Base-by-base conservation (phyloP, 768 basidiomycete species). In the Russula virescens region DNA sequence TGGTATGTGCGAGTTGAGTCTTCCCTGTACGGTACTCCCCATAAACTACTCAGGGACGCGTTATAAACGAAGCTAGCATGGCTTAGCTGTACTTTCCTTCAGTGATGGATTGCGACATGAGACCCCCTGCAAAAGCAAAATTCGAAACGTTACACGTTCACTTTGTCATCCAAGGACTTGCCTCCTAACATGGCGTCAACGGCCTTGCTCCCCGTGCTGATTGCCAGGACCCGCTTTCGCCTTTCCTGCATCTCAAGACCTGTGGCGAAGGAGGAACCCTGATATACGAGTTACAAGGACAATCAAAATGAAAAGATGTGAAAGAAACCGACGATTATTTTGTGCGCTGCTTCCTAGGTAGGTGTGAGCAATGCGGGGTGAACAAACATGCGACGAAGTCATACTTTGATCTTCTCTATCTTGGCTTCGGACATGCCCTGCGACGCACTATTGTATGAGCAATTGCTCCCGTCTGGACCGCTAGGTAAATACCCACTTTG, bases 341-440 rank as follows among this genome's bases (percentile, higher is more conserved):
- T 97, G 63, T 89, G 83, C 10, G 92, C 92, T 8, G 90, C 91
- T 78, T 97, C 94, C 91, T 95, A 49, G 50, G 21, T 42, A 43
- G 14, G 34, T 49, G 49, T 55, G 19, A 38, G 40, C 35, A 45
- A 40, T 31, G n/a, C 21, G 16, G 5, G 43, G 28, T 7, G 34
- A n/a, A 45, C 49, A 63, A 49, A 60, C 55, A 50, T 34, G 49
- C 46, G 8, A 21, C 23, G 62, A 70, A 61, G 63, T 59, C 71
- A 46, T 60, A 83, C 93, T 78, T 96, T 96, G 69, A 98, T 91
- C 73, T 98, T 98, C 71, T 98, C 95, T 2, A 98, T 94, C 73
- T 98, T 98, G 0, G 95, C 90, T 69, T 97, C 95, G 3, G 94
- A 94, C 81, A 96, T 87, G 47, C 95, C 95, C 92, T 95, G 21